Base-by-base conservation (phyloP, 2,329 filamentous ascomycete genomes). In the Phoma sp. region DNA sequence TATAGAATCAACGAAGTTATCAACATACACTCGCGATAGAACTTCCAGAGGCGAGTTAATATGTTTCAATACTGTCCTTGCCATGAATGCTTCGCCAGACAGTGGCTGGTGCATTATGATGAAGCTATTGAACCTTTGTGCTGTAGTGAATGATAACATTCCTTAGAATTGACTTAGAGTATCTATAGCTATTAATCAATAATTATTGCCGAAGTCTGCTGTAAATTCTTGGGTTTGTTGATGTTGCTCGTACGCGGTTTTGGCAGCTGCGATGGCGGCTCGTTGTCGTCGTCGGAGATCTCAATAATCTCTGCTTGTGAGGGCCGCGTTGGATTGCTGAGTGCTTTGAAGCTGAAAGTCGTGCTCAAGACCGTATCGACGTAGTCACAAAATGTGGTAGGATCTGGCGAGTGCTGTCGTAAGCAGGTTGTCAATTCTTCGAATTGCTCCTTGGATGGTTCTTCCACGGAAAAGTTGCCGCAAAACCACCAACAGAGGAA, bases 401-500 rank as follows among this genome's bases (percentile, higher is more conserved):
- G 57, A 32, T 69, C 69, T 2, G 54, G 34, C 5, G 43, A 47
- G 7, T 50, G 49, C 5, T 56, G 29, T 11, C 56, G 34, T 1
- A 72, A 45, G 30, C 53, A 59, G 5, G 23, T n/a, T 21, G 29
- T 37, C 1, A 73, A 40, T 25, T 69, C 63, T 23, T 61, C 38
- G 0, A 72, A 54, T 2, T 59, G 49, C 48, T 11, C 23, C 6
- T 37, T 25, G 0, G 59, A 40, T 4, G 62, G 48, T n/a, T 53
- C 26, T 10, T 46, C 50, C 17, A 45, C 28, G 15, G 63, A 53
- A 30, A 60, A 68, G 25, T 70, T 57, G n/a, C 57, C 59, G 21
- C 61, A 66, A 6, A 69, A 42, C 67, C 67, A 73, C 74, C 74
- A 77, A 21, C 65, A 74, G 7, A 74, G 37, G 36, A 74, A 76